Evolutionary conservation across 306 rosid species (phyloP), one percentile per base, ranked within the genome.

Genomic region (Quercus aquifolioides): DNA sequence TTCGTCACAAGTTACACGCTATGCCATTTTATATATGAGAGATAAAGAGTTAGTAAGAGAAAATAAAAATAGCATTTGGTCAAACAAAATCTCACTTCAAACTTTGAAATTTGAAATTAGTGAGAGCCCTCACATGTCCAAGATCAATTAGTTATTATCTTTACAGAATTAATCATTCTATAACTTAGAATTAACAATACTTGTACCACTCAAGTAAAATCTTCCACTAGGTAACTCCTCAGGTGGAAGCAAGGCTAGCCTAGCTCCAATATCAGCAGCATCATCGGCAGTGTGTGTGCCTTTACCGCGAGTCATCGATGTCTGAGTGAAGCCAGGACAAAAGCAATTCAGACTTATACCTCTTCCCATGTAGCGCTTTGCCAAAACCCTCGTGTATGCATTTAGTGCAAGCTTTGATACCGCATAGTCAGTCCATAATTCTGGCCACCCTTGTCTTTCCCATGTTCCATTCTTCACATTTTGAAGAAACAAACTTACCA

Each of bases 241-340:
- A 1, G 92, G 90, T 0, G 96, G 96, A 75, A 95, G 94, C 89
- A 95, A 76, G 43, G 85, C 89, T 2, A 95, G 88, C 10, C 76
- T 54, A 65, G 90, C 81, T 0, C 85, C 92, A n/a, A 84, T 33
- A 5, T 68, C 7, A 2, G 99, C 97, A 11, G 89, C 97, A 0
- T 78, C 82, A 5, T 83, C 85, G 0, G 98, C 88, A 0, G 98
- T 76, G 85, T 90, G 99, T 1, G 84, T 83, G 5, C 98, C 99
- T 31, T 82, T 84, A 0, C 92, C 97, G 10, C 87, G 80, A 0
- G 99, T 95, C 99, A 93, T 95, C 1, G 97, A 79, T 0, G 98
- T 95, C 76, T 87, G 91, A 14, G 98, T 95, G 83, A 89, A 95
- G 19, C 99, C 99, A 5, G 99, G 99, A 67, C 99, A 95, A 23